phyloP scores from a whole-genome alignment of 192 early-diverging fungal genomes.

The Coemansia sp. region DNA sequence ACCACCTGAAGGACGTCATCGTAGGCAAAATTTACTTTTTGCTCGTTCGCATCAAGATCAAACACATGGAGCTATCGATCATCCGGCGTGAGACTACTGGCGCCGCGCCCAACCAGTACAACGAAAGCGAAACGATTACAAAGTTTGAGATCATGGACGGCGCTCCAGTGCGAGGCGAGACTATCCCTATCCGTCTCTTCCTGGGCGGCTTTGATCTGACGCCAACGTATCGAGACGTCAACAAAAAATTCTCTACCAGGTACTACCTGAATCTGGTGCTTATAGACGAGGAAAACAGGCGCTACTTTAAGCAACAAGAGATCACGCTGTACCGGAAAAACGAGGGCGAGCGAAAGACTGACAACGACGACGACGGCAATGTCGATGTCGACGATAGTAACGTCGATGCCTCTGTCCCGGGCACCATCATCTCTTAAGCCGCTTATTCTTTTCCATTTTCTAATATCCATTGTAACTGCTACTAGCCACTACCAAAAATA shows the following conservation, averaged over 20 bases:
- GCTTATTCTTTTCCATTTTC: neutral
- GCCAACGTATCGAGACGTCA: slow-evolving; percentile 98
- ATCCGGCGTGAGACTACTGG: slow-evolving; percentile 97
- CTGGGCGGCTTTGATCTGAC: slow-evolving; percentile 97
- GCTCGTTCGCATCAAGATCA: slow-evolving; percentile 99
- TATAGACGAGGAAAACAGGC: slow-evolving; percentile 97
- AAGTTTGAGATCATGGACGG: slow-evolving; percentile 99
- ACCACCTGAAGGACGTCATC: slow-evolving; percentile 98
- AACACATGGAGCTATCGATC: slow-evolving; percentile 99
- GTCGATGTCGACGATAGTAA: neutral
- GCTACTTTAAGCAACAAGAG: slow-evolving; percentile 99
- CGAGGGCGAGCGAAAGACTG: slow-evolving; percentile 35
- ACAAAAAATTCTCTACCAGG: slow-evolving; percentile 98
- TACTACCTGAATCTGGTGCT: slow-evolving; percentile 98
- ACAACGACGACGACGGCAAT: slow-evolving; percentile 7
- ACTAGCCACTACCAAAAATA: neutral
- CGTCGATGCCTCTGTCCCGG: neutral
- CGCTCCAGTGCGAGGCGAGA: slow-evolving; percentile 92
- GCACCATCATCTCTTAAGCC: neutral
- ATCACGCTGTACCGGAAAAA: slow-evolving; percentile 78
- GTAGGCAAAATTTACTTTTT: slow-evolving; percentile 99
- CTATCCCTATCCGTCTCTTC: slow-evolving; percentile 97
- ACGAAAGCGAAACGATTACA: slow-evolving; percentile 98
- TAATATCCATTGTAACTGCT: neutral
- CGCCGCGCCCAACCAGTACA: slow-evolving; percentile 95